Evolutionary conservation across 2,329 filamentous ascomycete species (phyloP).

Genomic region (Hypoxylon sp.): DNA sequence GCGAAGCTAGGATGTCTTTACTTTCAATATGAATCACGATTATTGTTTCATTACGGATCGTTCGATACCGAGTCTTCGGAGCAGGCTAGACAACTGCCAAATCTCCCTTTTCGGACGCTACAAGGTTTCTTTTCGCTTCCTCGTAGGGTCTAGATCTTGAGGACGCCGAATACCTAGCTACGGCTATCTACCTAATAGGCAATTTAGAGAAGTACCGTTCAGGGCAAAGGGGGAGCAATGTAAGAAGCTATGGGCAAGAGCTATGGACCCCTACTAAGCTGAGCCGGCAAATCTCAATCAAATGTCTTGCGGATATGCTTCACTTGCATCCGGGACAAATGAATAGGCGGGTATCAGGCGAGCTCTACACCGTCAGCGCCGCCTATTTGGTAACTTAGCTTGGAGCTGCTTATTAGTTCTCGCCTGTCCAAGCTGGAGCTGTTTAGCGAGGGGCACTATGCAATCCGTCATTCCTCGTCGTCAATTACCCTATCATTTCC

Average conservation of each 20-base stretch:
- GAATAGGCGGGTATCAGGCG: constrained; percentile 11
- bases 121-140: constrained; percentile 17
- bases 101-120: constrained; percentile 27
- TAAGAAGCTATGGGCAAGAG: neutral
- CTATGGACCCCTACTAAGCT: constrained; percentile 22
- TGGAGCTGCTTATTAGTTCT: too few relatives aligned
- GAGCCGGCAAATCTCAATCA: constrained; percentile 25
- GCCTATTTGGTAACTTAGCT: constrained; percentile 19
- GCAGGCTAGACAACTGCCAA: constrained; percentile 16
- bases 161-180: constrained; percentile 13
- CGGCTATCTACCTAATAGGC: constrained; percentile 32
- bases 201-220: constrained; percentile 29
- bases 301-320: constrained; percentile 33
- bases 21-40: constrained; percentile 17
- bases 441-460: constrained; percentile 20
- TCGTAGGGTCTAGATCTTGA: constrained; percentile 31
- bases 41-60: constrained; percentile 16
- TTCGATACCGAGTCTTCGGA: constrained; percentile 28
- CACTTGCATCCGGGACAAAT: constrained; percentile 39
- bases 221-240: constrained; percentile 14
- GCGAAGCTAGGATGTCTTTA: constrained; percentile 2
- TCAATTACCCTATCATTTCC: constrained; percentile 32
- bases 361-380: constrained; percentile 34
- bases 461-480: constrained; percentile 9
- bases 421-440: constrained; percentile 17